Base-by-base conservation (phyloP, 2,329 filamentous ascomycete species). In the Dothistroma septosporum region DNA sequence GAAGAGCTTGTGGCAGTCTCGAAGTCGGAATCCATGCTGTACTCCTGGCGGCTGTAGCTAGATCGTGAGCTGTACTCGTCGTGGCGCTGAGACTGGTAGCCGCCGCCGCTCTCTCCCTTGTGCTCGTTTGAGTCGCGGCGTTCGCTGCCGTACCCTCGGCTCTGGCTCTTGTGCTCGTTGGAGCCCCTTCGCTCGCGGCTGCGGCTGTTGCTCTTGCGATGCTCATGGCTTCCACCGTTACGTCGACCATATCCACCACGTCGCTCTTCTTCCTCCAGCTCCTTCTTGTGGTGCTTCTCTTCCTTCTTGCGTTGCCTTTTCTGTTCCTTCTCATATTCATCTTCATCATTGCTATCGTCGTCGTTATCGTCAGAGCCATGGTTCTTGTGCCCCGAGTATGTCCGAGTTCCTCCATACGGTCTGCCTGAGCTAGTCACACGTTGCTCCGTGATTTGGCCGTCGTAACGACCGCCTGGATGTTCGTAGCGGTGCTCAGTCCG, bases 401-500 rank as follows among this genome's bases (percentile, higher is more conserved):
- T 67, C 58, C 71, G 66, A 41, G 65, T 59, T 31, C 68, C 64
- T 16, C 61, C 59, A 49, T 71, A 70, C 37, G 71, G 64, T 6
- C 67, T 63, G 22, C 72, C 71, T 52, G 66, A 61, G 37, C 62
- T 63, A 11, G 60, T 64, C 37, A 70, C 60, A 21, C 67, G 55
- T 31, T 59, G 59, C 16, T 58, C 54, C 71, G 77, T 76, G 41
- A 75, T 75, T 57, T 79, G 73, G 41, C 74, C 70, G 10, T 76
- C 72, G 68, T 73, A 80, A 22, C 74, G 69, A 35, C 74, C 73
- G n/a, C 74, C 75, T 8, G 75, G 75, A 21, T 71, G 69, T 64
- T 80, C 77, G 53, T 83, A 80, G 21, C 75, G 79, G 32, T 79
- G 78, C 73, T 87, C 83, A 37, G 82, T 83, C 44, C 79, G 82